Conservation (phyloP, 2,329 filamentous ascomycete species). For the Dryadomyces quercus-mongolicae region DNA sequence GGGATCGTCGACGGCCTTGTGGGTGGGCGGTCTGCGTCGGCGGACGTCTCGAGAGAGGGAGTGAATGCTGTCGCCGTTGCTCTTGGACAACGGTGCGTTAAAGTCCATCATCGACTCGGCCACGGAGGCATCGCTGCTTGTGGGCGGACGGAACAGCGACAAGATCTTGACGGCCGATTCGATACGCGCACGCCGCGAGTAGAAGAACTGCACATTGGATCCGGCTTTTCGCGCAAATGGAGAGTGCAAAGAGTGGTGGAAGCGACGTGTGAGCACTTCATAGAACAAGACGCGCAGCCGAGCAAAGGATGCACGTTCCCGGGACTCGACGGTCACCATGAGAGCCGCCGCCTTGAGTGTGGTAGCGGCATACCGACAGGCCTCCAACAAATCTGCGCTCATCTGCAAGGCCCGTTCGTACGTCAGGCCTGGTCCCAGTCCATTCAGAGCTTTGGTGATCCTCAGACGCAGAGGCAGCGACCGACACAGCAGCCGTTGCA, state of each 20-base stretch:
- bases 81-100: not conserved
- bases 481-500: slow-evolving; percentile 14
- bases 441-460: slow-evolving; percentile 11
- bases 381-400: slow-evolving; percentile 10
- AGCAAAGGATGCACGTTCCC: slow-evolving; percentile 5
- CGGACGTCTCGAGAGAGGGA: no score
- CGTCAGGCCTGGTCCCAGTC: slow-evolving; percentile 7
- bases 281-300: slow-evolving; percentile 10
- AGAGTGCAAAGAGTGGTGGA: slow-evolving; percentile 13
- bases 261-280: slow-evolving; percentile 13
- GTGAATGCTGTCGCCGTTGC: not conserved
- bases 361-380: slow-evolving; percentile 8
- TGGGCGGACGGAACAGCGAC: slow-evolving; percentile 3
- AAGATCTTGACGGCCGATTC: slow-evolving; percentile 10
- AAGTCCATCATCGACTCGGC: not conserved
- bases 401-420: slow-evolving; percentile 13
- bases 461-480: slow-evolving; percentile 10
- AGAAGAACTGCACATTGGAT: slow-evolving; percentile 11
- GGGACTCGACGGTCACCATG: not conserved
- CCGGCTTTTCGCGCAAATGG: slow-evolving; percentile 11
- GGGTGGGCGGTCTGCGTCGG: not conserved
- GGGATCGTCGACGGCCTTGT: not conserved
- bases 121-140: not conserved
- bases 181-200: slow-evolving; percentile 12
- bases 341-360: slow-evolving; percentile 4